These are phyloP conservation scores for Kwoniella pini DNA, from an alignment of 768 basidiomycete species.

Conservation along the genomic window DNA sequence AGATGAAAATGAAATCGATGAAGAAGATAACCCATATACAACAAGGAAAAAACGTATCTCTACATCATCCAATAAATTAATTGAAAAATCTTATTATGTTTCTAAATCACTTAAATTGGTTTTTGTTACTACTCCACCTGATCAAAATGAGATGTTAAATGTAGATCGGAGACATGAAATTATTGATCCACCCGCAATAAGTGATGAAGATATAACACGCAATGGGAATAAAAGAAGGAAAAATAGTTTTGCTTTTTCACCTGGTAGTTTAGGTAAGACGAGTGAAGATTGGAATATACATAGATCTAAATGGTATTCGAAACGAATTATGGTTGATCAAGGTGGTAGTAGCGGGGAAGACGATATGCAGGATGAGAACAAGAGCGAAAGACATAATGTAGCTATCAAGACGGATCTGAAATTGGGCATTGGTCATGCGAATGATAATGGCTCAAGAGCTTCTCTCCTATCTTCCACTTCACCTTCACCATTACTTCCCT, in stretches of 20 bases:
- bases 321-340: slow-evolving; percentile 10
- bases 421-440: no score
- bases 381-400: no score
- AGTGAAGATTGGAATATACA: slow-evolving; percentile 36
- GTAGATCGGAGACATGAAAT: slow-evolving; percentile 43
- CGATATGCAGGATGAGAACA: background rate
- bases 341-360: background rate
- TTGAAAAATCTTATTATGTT: slow-evolving; percentile 35
- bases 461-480: slow-evolving; percentile 10
- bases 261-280: slow-evolving; percentile 19
- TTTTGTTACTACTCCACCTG: slow-evolving; percentile 39
- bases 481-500: background rate
- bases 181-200: slow-evolving; percentile 18
- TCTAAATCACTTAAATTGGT: slow-evolving; percentile 47
- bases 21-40: slow-evolving; percentile 19
- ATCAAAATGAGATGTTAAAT: slow-evolving; percentile 20
- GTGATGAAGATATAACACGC: background rate
- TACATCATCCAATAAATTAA: background rate
- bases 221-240: background rate
- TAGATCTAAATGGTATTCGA: slow-evolving; percentile 30
- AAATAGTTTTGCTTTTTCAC: slow-evolving; percentile 25
- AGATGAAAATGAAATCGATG: background rate
- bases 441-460: background rate
- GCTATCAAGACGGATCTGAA: background rate
- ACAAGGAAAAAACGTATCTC: slow-evolving; percentile 7